Evolutionary conservation across 1,284 basidiomycete species (phyloP).

Genomic region (Naganishia sp.): DNA sequence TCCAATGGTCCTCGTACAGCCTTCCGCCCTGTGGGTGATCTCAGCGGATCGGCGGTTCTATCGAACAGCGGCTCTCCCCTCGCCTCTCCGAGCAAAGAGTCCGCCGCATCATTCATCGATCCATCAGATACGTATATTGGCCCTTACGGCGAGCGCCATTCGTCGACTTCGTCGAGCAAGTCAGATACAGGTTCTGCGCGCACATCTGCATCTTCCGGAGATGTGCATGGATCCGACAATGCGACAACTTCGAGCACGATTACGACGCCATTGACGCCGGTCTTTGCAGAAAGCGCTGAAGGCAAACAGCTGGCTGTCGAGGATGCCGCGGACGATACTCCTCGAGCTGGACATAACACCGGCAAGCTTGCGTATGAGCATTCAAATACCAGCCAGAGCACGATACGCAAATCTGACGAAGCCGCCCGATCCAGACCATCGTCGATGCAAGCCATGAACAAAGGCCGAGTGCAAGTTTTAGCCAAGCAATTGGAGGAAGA

Average conservation of each 20-base stretch:
- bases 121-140: conserved; percentile 11
- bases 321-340: conserved; percentile 28
- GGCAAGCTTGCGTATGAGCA: conserved; percentile 45
- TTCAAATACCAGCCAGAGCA: conserved; percentile 55
- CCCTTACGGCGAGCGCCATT: conserved; percentile 18
- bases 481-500: conserved; percentile 48
- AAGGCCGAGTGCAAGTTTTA: conserved; percentile 35
- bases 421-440: conserved; percentile 33
- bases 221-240: conserved; percentile 42
- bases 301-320: conserved; percentile 1
- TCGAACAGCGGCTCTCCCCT: conserved; percentile 9
- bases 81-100: conserved; percentile 2
- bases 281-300: conserved; percentile 41
- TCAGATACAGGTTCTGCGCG: conserved; percentile 36
- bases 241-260: conserved; percentile 39
- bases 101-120: not conserved
- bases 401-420: conserved; percentile 46
- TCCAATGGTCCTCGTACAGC: not conserved
- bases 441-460: conserved; percentile 7
- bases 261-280: conserved; percentile 50
- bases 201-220: conserved; percentile 46
- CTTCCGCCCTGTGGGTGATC: not conserved
- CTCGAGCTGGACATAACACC: not conserved
- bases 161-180: not conserved
- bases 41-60: conserved; percentile 11